Evolutionary conservation across 148 eudicot species (phyloP).

Genomic region (Nyssa sinensis): DNA sequence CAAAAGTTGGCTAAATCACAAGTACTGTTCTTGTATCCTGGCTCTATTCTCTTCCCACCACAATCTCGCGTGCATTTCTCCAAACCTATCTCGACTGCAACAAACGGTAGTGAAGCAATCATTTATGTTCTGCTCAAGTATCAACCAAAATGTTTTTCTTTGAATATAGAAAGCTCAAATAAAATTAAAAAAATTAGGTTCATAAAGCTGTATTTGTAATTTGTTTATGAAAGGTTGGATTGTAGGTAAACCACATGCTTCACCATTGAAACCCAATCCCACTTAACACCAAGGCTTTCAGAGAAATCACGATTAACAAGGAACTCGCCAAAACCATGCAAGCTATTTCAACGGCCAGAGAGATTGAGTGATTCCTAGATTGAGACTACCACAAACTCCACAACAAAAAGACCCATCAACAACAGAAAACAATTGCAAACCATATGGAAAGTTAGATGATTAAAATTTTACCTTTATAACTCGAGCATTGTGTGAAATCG

Average conservation of each 20-base stretch:
- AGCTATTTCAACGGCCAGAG: no score
- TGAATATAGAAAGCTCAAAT: not conserved
- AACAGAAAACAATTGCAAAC: not conserved
- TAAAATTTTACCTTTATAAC: not conserved
- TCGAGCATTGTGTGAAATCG: not conserved
- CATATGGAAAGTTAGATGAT: not conserved
- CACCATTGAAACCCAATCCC: not conserved
- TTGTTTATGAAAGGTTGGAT: not conserved
- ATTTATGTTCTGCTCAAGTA: not conserved
- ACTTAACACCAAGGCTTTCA: not conserved
- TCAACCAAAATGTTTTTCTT: not conserved
- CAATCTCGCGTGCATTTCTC: conserved; percentile 76
- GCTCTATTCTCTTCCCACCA: conserved; percentile 96
- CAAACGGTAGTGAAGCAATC: not conserved
- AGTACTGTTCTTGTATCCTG: conserved; percentile 85
- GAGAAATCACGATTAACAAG: not conserved
- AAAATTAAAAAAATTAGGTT: no score
- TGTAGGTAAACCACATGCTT: not conserved
- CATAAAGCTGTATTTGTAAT: not conserved
- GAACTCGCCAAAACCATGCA: no score
- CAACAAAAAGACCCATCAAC: not conserved
- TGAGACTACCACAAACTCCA: not conserved
- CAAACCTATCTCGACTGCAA: conserved; percentile 92
- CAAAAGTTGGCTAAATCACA: conserved; percentile 40
- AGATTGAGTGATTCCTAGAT: not conserved